A percentile compares a stretch with the other conserved stretches of the same genome.
Conservation (phyloP, 2,329 filamentous ascomycete species). For the Chaetomium sp. region DNA sequence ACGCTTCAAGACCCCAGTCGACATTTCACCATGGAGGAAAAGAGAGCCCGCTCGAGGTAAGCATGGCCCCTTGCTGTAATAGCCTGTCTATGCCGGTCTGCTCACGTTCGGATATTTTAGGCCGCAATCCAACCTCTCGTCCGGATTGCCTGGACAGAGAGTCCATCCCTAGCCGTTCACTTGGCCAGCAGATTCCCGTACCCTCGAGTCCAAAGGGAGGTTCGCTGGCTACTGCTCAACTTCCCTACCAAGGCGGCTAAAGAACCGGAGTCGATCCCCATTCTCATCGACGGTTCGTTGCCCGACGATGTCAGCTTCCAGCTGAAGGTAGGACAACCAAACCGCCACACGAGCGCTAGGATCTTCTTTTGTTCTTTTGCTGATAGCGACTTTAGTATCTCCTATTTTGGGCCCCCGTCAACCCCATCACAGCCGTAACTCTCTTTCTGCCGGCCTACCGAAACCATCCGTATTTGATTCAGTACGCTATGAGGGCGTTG, state of each 20-base stretch:
- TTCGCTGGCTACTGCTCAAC: slow-evolving; percentile 78
- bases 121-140: slow-evolving; percentile 65
- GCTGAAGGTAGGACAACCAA: slow-evolving; percentile 65
- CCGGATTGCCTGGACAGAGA: slow-evolving; percentile 83
- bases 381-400: slow-evolving; percentile 65
- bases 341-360: neutral
- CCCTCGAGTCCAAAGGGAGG: slow-evolving; percentile 69
- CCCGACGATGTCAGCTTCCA: slow-evolving; percentile 81
- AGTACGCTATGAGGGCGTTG: slow-evolving; percentile 94
- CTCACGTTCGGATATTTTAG: slow-evolving; percentile 41
- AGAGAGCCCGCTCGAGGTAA: slow-evolving; percentile 44
- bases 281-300: slow-evolving; percentile 76
- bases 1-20: slow-evolving; percentile 50
- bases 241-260: slow-evolving; percentile 80
- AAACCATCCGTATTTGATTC: slow-evolving; percentile 89
- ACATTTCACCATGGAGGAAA: slow-evolving; percentile 47
- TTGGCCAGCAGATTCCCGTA: slow-evolving; percentile 78
- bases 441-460: slow-evolving; percentile 90
- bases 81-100: neutral
- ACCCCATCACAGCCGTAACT: slow-evolving; percentile 88
- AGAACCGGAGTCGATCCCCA: slow-evolving; percentile 79
- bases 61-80: slow-evolving; percentile 16
- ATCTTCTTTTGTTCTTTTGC: slow-evolving; percentile 10
- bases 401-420: slow-evolving; percentile 89
- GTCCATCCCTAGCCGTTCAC: slow-evolving; percentile 84